Evolutionary conservation across 2,329 filamentous ascomycete genomes (phyloP), one percentile per base, ranked within the genome.

Genomic region (Alternaria arbusti): DNA sequence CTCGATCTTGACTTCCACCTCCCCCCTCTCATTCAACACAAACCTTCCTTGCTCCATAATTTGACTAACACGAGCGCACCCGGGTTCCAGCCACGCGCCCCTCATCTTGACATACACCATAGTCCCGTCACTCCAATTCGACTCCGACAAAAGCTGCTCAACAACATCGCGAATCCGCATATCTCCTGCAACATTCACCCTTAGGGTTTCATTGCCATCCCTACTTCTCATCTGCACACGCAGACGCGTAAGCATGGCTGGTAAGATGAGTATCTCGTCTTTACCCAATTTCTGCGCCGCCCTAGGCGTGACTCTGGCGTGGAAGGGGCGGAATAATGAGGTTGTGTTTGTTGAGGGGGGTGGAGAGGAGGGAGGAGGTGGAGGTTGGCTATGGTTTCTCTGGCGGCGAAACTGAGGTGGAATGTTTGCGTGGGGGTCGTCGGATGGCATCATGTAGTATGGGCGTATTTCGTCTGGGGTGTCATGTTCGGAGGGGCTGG

Each of bases 91-190:
- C 68, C 67, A 70, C 47, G 54, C 59, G 3, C 69, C 69, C 43
- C 56, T 49, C 30, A 54, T 13, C 55, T 57, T 63, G 4, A 70
- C 65, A 11, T 43, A 50, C 20, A 49, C 60, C 7, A 36, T 40
- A 11, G 54, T 50, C 5, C 61, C 59, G 0, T 13, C 57, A 13
- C 10, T 20, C 9, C 7, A 10, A 13, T 59, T n/a, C 15, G 15
- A 32, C 13, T 32, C 23, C 6, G 61, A 26, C 10, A 70, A 15
- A 11, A 71, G 2, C 25, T 70, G 68, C 20, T 32, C 55, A 0
- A 70, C 28, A 2, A 67, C 57, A 17, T 70, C 66, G 15, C 64
- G 59, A 13, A 70, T 46, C 1, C 56, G 67, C 69, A 66, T 61
- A 30, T 66, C 65, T 0, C 59, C 54, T 7, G 64, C 63, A 4